phyloP scores from a whole-genome alignment of 139 green algal genomes.

The Chlamydomonas sp. region DNA sequence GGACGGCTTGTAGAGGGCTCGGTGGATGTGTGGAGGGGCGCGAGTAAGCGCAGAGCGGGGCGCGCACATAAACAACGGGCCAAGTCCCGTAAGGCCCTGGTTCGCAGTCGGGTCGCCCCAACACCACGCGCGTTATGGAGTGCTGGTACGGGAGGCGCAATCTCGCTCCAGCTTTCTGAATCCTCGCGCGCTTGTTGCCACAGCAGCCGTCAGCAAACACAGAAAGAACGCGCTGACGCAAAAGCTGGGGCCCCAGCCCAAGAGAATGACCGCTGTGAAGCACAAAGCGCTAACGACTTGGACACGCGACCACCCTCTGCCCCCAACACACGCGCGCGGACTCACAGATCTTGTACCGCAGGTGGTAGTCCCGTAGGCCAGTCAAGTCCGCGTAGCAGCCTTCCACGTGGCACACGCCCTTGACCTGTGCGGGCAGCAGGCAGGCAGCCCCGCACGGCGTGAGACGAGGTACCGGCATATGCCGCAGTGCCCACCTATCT shows the following conservation, averaged over 20 bases:
- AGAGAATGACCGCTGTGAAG: neutral
- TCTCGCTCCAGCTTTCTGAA: neutral
- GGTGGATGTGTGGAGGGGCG: neutral
- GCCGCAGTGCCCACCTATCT: too few relatives aligned
- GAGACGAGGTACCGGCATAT: too few relatives aligned
- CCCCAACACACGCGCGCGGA: neutral
- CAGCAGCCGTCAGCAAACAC: neutral
- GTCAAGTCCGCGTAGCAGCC: slow-evolving; percentile 70
- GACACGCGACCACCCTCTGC: neutral
- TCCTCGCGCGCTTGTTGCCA: neutral
- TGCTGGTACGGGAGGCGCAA: neutral
- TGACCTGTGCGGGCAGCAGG: neutral
- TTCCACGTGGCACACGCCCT: slow-evolving; percentile 78
- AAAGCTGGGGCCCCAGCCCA: neutral
- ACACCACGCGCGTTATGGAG: too few relatives aligned
- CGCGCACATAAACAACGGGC: neutral
- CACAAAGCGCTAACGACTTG: neutral
- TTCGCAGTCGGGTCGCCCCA: too few relatives aligned
- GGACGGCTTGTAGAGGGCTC: neutral
- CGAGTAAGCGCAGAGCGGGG: neutral
- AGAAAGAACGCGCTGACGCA: neutral
- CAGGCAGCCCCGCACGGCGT: neutral
- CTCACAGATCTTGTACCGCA: slow-evolving; percentile 87
- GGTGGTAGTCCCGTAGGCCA: slow-evolving; percentile 78
- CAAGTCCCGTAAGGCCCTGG: too few relatives aligned